Base-by-base conservation (phyloP, 257 asterid genomes). In the Craterostigma plantagineum region DNA sequence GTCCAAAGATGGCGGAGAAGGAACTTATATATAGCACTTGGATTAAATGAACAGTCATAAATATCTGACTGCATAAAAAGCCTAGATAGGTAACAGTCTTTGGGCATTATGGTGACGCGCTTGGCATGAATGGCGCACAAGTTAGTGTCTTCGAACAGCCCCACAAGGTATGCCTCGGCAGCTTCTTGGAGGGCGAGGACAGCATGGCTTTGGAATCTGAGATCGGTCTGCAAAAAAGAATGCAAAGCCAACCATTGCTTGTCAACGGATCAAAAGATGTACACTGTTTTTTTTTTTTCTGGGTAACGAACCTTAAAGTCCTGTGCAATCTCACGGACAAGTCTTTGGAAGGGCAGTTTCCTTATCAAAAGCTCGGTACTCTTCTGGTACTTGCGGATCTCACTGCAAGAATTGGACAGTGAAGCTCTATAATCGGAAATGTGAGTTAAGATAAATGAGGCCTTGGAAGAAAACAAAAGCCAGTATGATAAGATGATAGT, bases 291-390 rank as follows among this genome's bases (percentile, higher is more conserved):
- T 11, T 5, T 12, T 12, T 13, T n/a, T n/a, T n/a, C n/a, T n/a
- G n/a, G n/a, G n/a, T n/a, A n/a, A n/a, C 11, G n/a, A 4, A 46
- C 51, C 51, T 46, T 46, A 36, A 60, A 60, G 36, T 60, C 66
- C 55, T 60, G 66, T 4, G 66, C 66, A 49, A 60, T 60, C 48
- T 60, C 66, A 37, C 66, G 66, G 12, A 60, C 66, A 48, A 60
- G 66, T 57, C 66, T 60, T 57, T 60, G 66, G 52, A 60, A 60
- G 0, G 66, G 66, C 16, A 60, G 61, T 41, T 60, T 60, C 66
- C 66, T 60, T n/a, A 60, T 60, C 52, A 60, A 38, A 15, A 60
- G 66, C 49, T 60, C 66, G 11, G 66, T 60, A 43, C 65, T 60
- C 56, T 60, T 60, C 53, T 55, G 59, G 43, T 60, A 53, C 43